These are phyloP conservation scores for Domatiomyces globalis DNA, from an alignment of 2,329 filamentous ascomycete species.

Conservation along the genomic window DNA sequence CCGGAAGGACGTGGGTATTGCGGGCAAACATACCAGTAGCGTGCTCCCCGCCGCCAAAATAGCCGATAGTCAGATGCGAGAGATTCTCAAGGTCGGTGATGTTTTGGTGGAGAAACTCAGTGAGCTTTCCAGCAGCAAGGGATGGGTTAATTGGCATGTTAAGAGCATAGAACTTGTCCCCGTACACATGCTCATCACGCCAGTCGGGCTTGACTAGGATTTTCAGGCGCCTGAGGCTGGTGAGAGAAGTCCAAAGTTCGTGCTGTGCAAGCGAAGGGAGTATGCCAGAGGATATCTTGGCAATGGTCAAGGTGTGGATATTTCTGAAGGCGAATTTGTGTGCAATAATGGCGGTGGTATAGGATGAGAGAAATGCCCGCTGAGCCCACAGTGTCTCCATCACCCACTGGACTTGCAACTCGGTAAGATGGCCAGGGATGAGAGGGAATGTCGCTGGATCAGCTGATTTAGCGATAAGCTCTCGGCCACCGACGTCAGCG, in stretches of 20 bases:
- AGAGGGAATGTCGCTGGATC: conserved; percentile 24
- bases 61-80: conserved; percentile 49
- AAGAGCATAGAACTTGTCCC: conserved; percentile 37
- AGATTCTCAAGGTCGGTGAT: conserved; percentile 39
- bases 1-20: conserved; percentile 49
- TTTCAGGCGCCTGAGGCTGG: conserved; percentile 40
- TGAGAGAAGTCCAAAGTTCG: conserved; percentile 49
- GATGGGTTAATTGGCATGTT: conserved; percentile 38
- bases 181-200: conserved; percentile 41
- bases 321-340: conserved; percentile 40
- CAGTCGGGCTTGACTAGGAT: conserved; percentile 53
- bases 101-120: conserved; percentile 37
- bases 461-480: conserved; percentile 14
- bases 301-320: conserved; percentile 47
- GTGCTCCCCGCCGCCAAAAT: conserved; percentile 53
- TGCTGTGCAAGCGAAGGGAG: conserved; percentile 40
- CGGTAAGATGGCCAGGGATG: conserved; percentile 43
- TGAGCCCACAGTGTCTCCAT: conserved; percentile 57
- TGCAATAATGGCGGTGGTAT: conserved; percentile 50
- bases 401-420: conserved; percentile 54
- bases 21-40: conserved; percentile 47
- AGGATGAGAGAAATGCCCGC: conserved; percentile 53
- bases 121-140: conserved; percentile 38
- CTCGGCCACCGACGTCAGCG: conserved; percentile 10
- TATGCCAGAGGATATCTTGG: conserved; percentile 50